These are phyloP conservation scores for Trametes sanguinea DNA, from an alignment of 768 basidiomycete genomes.

Conservation along the genomic window DNA sequence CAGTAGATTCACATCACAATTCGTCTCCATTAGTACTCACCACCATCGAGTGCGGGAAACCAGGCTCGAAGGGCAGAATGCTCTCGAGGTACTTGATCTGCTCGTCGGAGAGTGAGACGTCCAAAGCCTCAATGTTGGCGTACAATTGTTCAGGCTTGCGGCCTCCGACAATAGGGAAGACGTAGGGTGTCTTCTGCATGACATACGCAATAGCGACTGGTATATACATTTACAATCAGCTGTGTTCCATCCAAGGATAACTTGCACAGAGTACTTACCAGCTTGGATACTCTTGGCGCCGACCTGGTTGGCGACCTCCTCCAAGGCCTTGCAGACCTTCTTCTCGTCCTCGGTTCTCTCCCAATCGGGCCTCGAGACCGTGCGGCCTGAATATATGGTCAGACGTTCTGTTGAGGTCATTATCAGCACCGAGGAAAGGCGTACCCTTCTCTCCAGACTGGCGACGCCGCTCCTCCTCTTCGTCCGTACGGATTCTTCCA, in stretches of 20 bases:
- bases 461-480: conserved; percentile 27
- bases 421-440: too few relatives aligned
- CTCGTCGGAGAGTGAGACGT: conserved; percentile 44
- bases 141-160: conserved; percentile 53
- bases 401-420: too few relatives aligned
- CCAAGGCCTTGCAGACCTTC: conserved; percentile 46
- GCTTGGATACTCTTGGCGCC: conserved; percentile 34
- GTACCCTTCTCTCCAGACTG: conserved; percentile 30
- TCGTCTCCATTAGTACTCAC: conserved; percentile 6
- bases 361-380: conserved; percentile 38
- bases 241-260: too few relatives aligned
- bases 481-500: conserved; percentile 27
- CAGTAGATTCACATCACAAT: too few relatives aligned
- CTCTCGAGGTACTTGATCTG: conserved; percentile 50
- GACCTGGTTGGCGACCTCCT: conserved; percentile 52
- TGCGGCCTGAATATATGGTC: conserved; percentile 34
- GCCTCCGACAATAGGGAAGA: conserved; percentile 44
- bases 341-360: conserved; percentile 48
- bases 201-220: conserved; percentile 55
- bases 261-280: neutral
- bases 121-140: conserved; percentile 52
- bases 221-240: neutral
- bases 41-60: conserved; percentile 41
- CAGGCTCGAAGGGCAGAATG: conserved; percentile 45
- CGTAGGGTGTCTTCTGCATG: conserved; percentile 52